Conservation (phyloP, 306 rosid genomes). For the Hippophae rhamnoides region DNA sequence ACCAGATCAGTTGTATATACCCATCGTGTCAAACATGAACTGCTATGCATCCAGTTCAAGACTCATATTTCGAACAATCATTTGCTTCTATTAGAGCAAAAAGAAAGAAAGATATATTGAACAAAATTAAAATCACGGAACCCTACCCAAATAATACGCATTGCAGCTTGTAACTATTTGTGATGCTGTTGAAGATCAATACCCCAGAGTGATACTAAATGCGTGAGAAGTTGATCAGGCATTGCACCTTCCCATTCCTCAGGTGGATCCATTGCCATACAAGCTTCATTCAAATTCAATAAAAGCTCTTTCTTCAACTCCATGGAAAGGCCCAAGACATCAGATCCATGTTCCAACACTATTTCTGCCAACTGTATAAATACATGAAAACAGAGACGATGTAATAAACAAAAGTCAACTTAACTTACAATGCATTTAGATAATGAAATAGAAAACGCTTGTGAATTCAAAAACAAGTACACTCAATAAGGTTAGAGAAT, state of each 20-base stretch:
- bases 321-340: slow-evolving; percentile 60
- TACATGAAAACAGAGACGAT: not conserved
- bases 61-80: not conserved
- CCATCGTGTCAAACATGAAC: too few relatives aligned
- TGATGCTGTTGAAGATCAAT: slow-evolving; percentile 67
- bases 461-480: too few relatives aligned
- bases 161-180: slow-evolving; percentile 16
- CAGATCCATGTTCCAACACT: slow-evolving; percentile 63
- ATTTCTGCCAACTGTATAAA: slow-evolving; percentile 71
- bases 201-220: slow-evolving; percentile 83
- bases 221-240: slow-evolving; percentile 74
- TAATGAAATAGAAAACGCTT: too few relatives aligned
- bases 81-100: not conserved
- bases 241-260: slow-evolving; percentile 88
- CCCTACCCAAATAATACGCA: not conserved
- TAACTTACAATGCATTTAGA: not conserved
- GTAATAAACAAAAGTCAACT: slow-evolving; percentile 4
- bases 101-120: too few relatives aligned
- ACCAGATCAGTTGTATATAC: too few relatives aligned
- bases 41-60: not conserved
- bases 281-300: slow-evolving; percentile 76
- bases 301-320: slow-evolving; percentile 74
- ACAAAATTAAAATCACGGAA: too few relatives aligned
- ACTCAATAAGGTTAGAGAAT: too few relatives aligned
- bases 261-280: slow-evolving; percentile 46